A percentile compares a stretch with the other conserved stretches of the same genome.
These are phyloP conservation scores for Lathyrus oleraceus DNA, from an alignment of 306 rosid genomes.

Conservation along the genomic window DNA sequence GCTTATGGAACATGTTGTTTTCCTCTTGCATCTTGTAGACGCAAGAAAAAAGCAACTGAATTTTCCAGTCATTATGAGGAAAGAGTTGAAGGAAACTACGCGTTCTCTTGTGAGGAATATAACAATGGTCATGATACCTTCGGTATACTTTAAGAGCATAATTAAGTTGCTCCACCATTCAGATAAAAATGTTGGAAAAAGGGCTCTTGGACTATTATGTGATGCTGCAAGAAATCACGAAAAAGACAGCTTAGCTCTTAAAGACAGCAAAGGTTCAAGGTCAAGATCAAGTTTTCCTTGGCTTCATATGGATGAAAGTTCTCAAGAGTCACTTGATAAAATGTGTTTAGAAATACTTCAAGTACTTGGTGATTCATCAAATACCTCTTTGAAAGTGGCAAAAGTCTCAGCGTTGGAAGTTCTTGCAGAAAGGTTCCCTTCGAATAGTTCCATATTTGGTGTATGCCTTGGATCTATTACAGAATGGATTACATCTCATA, in stretches of 20 bases:
- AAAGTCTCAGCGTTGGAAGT: slow-evolving; percentile 78
- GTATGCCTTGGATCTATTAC: slow-evolving; percentile 57
- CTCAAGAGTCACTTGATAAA: no score
- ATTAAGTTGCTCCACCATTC: slow-evolving; percentile 60
- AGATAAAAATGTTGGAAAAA: slow-evolving; percentile 60
- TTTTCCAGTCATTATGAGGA: slow-evolving; percentile 52
- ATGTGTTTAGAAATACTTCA: no score
- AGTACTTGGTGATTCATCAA: no score
- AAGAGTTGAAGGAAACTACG: slow-evolving; percentile 61
- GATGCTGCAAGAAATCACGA: slow-evolving; percentile 60
- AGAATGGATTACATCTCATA: slow-evolving; percentile 45
- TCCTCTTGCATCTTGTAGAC: no score
- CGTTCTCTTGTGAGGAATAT: slow-evolving; percentile 58
- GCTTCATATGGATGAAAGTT: slow-evolving; percentile 56
- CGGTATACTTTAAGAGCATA: slow-evolving; percentile 61
- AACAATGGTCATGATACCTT: slow-evolving; percentile 57
- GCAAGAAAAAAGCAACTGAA: slow-evolving; percentile 50
- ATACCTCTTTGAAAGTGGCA: slow-evolving; percentile 68
- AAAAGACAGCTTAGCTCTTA: slow-evolving; percentile 41
- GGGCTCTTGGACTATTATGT: slow-evolving; percentile 81
- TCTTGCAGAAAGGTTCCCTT: slow-evolving; percentile 61
- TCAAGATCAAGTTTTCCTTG: slow-evolving; percentile 43
- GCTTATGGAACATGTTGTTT: no score
- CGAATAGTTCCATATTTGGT: slow-evolving; percentile 51
- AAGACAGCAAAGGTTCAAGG: slow-evolving; percentile 42